These are phyloP conservation scores for Wickerhamiella slavikovae DNA, from an alignment of 805 yeast genomes.

Conservation along the genomic window DNA sequence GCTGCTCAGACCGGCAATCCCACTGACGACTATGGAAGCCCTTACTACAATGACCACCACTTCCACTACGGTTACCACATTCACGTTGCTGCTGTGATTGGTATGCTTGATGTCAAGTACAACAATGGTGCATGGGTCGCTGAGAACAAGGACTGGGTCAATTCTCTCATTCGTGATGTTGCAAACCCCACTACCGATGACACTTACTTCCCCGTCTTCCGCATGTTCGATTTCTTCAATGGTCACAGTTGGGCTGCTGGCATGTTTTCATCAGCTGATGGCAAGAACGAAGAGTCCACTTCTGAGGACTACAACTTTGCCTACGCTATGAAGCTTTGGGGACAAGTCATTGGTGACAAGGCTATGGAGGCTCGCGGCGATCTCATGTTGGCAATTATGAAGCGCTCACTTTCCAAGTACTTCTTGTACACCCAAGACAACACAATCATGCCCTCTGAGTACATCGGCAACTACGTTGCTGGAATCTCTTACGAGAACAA, in stretches of 20 bases:
- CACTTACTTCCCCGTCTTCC: conserved; percentile 44
- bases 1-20: conserved; percentile 29
- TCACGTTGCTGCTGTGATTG: conserved; percentile 65
- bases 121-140: conserved; percentile 36
- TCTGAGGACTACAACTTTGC: conserved; percentile 59
- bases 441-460: conserved; percentile 29
- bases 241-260: conserved; percentile 77
- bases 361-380: conserved; percentile 38
- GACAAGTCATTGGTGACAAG: conserved; percentile 31
- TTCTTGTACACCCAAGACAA: conserved; percentile 31
- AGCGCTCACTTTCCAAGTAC: conserved; percentile 33
- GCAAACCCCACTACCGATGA: conserved; percentile 35
- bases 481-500: conserved; percentile 70
- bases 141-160: conserved; percentile 35
- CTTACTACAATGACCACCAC: conserved; percentile 68
- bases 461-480: conserved; percentile 41
- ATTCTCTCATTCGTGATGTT: conserved; percentile 41
- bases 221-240: conserved; percentile 50
- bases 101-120: conserved; percentile 30
- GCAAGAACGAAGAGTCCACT: conserved; percentile 52
- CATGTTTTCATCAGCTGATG: conserved; percentile 39
- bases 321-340: conserved; percentile 60
- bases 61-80: conserved; percentile 75
- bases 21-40: conserved; percentile 50
- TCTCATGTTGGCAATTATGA: conserved; percentile 37